Percentiles rank a stretch among this genome's conserved stretches.
Evolutionary conservation across 371 early-diverging fungal species (phyloP).

Genomic region (Lichtheimia hyalospora): DNA sequence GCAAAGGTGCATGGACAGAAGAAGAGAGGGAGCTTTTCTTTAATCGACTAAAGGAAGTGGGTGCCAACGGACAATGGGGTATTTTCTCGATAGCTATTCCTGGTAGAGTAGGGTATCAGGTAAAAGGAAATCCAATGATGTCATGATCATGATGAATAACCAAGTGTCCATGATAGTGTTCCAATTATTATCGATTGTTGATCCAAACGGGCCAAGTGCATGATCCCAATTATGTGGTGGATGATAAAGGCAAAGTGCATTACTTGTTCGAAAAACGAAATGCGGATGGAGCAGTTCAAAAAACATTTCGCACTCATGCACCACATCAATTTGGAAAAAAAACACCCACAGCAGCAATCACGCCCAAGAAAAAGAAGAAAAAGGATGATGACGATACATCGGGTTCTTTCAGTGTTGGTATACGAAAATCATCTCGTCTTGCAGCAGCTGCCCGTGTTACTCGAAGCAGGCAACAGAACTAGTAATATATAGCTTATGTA

Average conservation of each 20-base stretch:
- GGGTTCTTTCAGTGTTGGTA: constrained; percentile 11
- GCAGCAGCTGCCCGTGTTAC: not conserved
- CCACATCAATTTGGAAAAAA: constrained; percentile 28
- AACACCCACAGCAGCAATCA: not conserved
- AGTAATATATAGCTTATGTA: no score
- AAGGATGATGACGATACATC: constrained; percentile 8
- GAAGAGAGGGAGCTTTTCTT: constrained; percentile 82
- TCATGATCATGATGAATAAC: no score
- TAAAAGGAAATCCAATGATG: constrained; percentile 13
- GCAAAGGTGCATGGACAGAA: constrained; percentile 83
- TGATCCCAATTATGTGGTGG: constrained; percentile 87
- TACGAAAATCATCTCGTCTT: not conserved
- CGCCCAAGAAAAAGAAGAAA: not conserved
- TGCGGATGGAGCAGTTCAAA: constrained; percentile 70
- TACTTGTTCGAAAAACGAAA: constrained; percentile 83
- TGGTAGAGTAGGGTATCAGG: constrained; percentile 93
- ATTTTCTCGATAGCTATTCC: constrained; percentile 91
- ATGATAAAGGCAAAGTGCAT: constrained; percentile 83
- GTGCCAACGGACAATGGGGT: constrained; percentile 94
- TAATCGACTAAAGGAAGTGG: constrained; percentile 74
- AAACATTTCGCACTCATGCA: constrained; percentile 72
- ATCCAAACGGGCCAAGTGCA: constrained; percentile 78
- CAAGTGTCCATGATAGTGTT: constrained; percentile 59
- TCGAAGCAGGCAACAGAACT: not conserved
- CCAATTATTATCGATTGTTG: constrained; percentile 87